A percentile compares a stretch with the other conserved stretches of the same genome.
These are phyloP conservation scores for Cadophora luteo-olivacea DNA, from an alignment of 2,329 filamentous ascomycete species.

Conservation along the genomic window DNA sequence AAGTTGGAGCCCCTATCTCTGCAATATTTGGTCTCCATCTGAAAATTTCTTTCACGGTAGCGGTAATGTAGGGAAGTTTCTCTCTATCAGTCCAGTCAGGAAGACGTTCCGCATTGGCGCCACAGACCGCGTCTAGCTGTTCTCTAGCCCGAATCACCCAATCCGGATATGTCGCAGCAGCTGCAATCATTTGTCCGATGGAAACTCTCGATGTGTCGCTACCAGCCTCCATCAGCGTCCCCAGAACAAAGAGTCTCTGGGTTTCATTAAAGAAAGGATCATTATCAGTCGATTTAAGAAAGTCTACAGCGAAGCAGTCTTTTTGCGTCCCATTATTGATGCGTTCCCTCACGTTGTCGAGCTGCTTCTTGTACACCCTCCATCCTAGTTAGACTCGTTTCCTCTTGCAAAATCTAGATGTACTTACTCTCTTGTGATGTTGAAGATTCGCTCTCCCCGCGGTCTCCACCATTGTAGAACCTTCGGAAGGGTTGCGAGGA, in stretches of 20 bases:
- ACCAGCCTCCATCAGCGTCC: constrained; percentile 51
- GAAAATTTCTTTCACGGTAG: too few relatives aligned
- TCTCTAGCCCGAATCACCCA: constrained; percentile 34
- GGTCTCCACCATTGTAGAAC: constrained; percentile 43
- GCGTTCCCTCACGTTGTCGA: constrained; percentile 35
- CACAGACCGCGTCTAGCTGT: too few relatives aligned
- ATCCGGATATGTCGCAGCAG: constrained; percentile 37
- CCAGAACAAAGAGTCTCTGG: constrained; percentile 32
- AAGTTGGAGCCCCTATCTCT: constrained; percentile 45
- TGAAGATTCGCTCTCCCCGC: constrained; percentile 37
- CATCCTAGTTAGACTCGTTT: too few relatives aligned
- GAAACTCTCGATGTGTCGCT: constrained; percentile 51
- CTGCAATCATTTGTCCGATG: constrained; percentile 43
- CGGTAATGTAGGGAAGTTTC: too few relatives aligned
- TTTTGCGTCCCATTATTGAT: constrained; percentile 39
- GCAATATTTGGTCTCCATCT: constrained; percentile 47
- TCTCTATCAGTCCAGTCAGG: too few relatives aligned
- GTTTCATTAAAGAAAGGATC: constrained; percentile 30
- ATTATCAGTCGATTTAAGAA: constrained; percentile 35
- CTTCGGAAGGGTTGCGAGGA: constrained; percentile 43
- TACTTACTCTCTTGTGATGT: constrained; percentile 30
- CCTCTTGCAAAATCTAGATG: constrained; percentile 9
- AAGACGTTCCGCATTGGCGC: too few relatives aligned
- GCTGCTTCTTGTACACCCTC: constrained; percentile 33
- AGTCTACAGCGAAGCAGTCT: constrained; percentile 44